Evolutionary conservation across 2,329 filamentous ascomycete genomes (phyloP).

Genomic region (Endothia cerciana): DNA sequence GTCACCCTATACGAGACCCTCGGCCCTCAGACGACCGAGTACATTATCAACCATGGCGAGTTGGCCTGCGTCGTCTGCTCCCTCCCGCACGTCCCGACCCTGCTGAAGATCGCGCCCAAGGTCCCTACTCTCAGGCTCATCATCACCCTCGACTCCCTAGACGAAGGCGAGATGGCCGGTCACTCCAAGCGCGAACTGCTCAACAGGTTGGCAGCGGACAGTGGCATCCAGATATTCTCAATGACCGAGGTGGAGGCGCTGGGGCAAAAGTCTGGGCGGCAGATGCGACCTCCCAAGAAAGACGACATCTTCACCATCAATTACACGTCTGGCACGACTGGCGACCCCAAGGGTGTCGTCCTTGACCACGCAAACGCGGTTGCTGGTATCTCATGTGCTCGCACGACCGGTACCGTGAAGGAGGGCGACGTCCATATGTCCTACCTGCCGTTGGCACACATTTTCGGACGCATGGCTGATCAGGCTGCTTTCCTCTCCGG

Average conservation of each 20-base stretch:
- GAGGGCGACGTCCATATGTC: constrained; percentile 71
- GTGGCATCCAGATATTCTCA: constrained; percentile 78
- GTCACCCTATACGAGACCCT: constrained; percentile 97
- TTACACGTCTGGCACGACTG: constrained; percentile 87
- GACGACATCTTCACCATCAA: constrained; percentile 87
- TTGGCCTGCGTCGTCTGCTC: constrained; percentile 77
- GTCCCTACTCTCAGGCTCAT: constrained; percentile 85
- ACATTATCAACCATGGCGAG: constrained; percentile 89
- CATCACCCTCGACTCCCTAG: constrained; percentile 81
- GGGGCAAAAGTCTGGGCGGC: constrained; percentile 70
- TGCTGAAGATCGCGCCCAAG: constrained; percentile 78
- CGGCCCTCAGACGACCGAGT: constrained; percentile 88
- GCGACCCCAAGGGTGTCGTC: constrained; percentile 80
- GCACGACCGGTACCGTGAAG: constrained; percentile 56
- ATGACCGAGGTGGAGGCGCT: constrained; percentile 81
- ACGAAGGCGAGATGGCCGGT: constrained; percentile 75
- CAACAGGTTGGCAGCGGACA: constrained; percentile 71
- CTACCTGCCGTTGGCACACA: constrained; percentile 92
- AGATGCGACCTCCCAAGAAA: constrained; percentile 71
- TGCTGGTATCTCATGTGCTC: constrained; percentile 66
- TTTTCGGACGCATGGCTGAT: constrained; percentile 86
- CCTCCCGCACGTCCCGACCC: constrained; percentile 76
- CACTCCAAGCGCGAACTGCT: constrained; percentile 81
- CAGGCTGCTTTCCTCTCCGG: constrained; percentile 74
- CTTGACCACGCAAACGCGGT: constrained; percentile 83